Evolutionary conservation across 2,329 filamentous ascomycete species (phyloP).

Genomic region (Aureobasidium sp.): DNA sequence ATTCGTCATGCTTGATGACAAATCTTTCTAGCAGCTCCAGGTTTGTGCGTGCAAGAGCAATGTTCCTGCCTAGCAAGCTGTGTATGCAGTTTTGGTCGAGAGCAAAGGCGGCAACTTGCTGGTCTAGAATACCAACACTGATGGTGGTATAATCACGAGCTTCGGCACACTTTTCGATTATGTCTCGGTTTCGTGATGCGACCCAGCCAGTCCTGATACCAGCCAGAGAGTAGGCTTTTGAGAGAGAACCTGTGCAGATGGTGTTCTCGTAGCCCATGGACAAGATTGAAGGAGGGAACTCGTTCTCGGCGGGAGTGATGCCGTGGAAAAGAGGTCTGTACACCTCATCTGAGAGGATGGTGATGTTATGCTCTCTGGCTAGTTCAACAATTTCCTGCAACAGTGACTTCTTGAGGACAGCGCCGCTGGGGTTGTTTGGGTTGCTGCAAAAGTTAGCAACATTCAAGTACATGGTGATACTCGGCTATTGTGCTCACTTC

Average conservation of each 20-base stretch:
- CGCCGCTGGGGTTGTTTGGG: constrained; percentile 76
- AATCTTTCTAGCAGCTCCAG: constrained; percentile 60
- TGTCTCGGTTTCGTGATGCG: constrained; percentile 54
- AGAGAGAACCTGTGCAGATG: constrained; percentile 72
- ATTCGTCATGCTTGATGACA: constrained; percentile 55
- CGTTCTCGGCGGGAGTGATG: constrained; percentile 46
- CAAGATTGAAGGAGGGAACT: constrained; percentile 60
- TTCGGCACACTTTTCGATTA: constrained; percentile 57
- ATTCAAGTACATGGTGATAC: not conserved
- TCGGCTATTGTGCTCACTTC: constrained; percentile 34
- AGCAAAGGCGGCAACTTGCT: constrained; percentile 69
- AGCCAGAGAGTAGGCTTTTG: constrained; percentile 76
- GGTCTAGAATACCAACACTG: constrained; percentile 75
- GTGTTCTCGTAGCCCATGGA: constrained; percentile 65
- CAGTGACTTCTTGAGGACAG: constrained; percentile 55
- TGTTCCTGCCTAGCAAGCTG: constrained; percentile 55
- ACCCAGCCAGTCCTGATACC: constrained; percentile 81
- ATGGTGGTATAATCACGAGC: constrained; percentile 81
- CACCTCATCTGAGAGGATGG: constrained; percentile 71
- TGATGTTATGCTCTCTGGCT: constrained; percentile 56
- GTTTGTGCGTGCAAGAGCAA: constrained; percentile 61
- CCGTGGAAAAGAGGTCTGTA: constrained; percentile 78
- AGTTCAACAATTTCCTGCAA: constrained; percentile 57
- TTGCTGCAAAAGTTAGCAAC: constrained; percentile 45
- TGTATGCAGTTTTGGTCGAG: constrained; percentile 60